Evolutionary conservation across 257 asterid species (phyloP), one percentile per base, ranked within the genome.

Genomic region (Marsdenia floribunda): DNA sequence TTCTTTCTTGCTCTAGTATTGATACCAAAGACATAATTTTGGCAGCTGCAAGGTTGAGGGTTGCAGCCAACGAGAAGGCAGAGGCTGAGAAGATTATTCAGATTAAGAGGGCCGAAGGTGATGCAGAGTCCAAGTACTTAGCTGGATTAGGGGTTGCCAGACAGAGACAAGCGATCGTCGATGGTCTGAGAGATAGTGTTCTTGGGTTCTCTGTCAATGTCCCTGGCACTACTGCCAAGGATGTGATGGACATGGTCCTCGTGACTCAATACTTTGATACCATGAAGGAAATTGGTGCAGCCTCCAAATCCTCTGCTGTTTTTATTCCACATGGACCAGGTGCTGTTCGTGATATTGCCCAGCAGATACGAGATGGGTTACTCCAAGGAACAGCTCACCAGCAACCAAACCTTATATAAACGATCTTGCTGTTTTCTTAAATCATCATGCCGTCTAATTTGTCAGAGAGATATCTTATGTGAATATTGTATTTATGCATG

Each of bases 251-350:
- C 65, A 87, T 87, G 91, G 91, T 87, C 42, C 89, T 87, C 50
- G 79, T 85, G 22, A 87, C 89, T 29, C 88, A 87, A 75, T 87
- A 87, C 73, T 85, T 87, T 46, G 91, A 87, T 66, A 83, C 91
- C 21, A 83, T 87, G 88, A 87, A 87, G 70, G 91, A 87, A 55
- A 85, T 85, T 24, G 91, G 91, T 6, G 88, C 91, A n/a, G 0
- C 77, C 33, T 80, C 89, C 14, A 87, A 87, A 75, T 83, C 91
- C 5, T 83, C 91, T 24, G 89, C 91, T 2, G 89, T 87, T 19
- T 87, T 87, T 52, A 73, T 85, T 37, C 91, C 89, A 3, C 91
- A 85, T 66, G 89, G 91, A 53, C 89, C 91, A 4, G 91, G 89
- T 44, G 89, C 86, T 26, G 91, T 87, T 72, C 75, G 84, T 35